Evolutionary conservation across 345 rosid genomes (phyloP).

Genomic region (Litchi chinensis): DNA sequence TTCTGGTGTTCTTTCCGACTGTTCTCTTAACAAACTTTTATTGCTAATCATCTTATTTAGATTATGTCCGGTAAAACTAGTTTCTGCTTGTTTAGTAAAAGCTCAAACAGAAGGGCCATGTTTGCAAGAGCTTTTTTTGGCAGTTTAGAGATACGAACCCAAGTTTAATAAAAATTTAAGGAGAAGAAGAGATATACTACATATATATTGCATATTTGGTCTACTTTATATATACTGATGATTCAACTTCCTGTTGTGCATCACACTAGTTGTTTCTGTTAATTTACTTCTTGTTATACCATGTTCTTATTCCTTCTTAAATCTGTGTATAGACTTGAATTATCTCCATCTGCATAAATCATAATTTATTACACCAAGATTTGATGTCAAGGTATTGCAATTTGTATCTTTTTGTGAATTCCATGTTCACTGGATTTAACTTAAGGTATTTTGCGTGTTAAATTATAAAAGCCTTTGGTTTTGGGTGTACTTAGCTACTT

Average conservation of each 20-base stretch:
- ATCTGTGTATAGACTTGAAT: constrained; percentile 61
- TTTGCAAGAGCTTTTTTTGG: neutral
- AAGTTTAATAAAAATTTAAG: neutral
- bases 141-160: neutral
- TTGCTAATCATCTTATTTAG: neutral
- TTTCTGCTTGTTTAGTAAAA: neutral
- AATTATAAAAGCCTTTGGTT: neutral
- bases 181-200: neutral
- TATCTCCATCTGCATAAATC: constrained; percentile 71
- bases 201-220: constrained; percentile 32
- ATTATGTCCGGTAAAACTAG: neutral
- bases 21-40: constrained; percentile 1
- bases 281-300: neutral
- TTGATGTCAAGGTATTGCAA: constrained; percentile 58
- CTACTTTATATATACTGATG: constrained; percentile 46
- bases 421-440: constrained; percentile 7
- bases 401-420: constrained; percentile 6
- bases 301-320: constrained; percentile 2
- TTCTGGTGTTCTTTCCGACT: no score
- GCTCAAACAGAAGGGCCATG: neutral
- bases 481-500: neutral
- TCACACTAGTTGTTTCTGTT: neutral
- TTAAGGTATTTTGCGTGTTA: neutral
- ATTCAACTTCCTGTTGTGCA: constrained; percentile 8
- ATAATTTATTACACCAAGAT: constrained; percentile 55